Conservation (phyloP, 2,329 filamentous ascomycete genomes). For the Penicillium psychrosexuale region DNA sequence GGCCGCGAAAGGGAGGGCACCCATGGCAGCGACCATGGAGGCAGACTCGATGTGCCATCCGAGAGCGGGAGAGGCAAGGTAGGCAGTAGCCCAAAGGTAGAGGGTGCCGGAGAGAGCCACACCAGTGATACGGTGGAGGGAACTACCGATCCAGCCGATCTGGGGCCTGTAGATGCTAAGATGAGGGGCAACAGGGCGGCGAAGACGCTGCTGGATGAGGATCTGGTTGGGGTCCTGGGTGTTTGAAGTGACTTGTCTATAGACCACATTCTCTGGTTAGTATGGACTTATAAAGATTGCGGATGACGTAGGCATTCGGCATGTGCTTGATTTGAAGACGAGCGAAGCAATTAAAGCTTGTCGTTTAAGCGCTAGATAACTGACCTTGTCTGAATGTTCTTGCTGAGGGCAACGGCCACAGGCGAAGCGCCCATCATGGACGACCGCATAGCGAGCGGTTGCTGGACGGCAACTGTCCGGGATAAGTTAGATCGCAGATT, state of each 20-base stretch:
- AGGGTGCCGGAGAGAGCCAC: constrained; percentile 66
- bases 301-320: constrained; percentile 30
- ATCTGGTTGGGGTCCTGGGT: constrained; percentile 48
- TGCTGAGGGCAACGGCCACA: constrained; percentile 44
- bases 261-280: constrained; percentile 15
- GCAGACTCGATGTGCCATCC: constrained; percentile 68
- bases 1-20: constrained; percentile 55
- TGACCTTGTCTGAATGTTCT: constrained; percentile 46
- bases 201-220: constrained; percentile 75
- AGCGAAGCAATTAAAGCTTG: not conserved
- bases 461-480: constrained; percentile 44
- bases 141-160: constrained; percentile 78
- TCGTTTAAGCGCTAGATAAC: constrained; percentile 10
- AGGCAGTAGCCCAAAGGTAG: constrained; percentile 76
- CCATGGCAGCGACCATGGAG: constrained; percentile 63
- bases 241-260: constrained; percentile 33
- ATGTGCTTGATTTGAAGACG: not conserved
- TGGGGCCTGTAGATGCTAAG: constrained; percentile 80
- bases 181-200: constrained; percentile 81
- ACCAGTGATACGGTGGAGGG: constrained; percentile 82
- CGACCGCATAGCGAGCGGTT: constrained; percentile 42
- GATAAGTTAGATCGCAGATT: constrained; percentile 25
- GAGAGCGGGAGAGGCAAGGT: constrained; percentile 73
- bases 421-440: constrained; percentile 45
- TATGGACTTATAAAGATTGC: constrained; percentile 10